Evolutionary conservation across 306 rosid genomes (phyloP).

Genomic region (Boehmeria nivea): DNA sequence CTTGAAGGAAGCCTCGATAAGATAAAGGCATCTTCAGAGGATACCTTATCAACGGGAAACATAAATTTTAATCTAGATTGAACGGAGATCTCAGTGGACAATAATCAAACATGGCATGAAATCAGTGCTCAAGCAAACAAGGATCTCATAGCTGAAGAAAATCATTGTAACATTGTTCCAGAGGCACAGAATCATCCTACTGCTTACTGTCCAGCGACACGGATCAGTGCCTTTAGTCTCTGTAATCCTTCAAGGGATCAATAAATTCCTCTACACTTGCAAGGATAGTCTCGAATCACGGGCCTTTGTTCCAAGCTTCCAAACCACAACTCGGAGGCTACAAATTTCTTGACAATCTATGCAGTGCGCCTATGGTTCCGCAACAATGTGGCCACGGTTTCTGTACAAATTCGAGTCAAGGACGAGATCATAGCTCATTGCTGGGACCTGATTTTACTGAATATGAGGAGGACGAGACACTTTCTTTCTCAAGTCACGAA

Average conservation of each 20-base stretch:
- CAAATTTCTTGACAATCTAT: slow-evolving; percentile 37
- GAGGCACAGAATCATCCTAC: slow-evolving; percentile 30
- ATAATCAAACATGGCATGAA: slow-evolving; percentile 19
- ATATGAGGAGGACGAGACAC: slow-evolving; percentile 34
- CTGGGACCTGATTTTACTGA: slow-evolving; percentile 76
- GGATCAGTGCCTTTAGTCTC: slow-evolving; percentile 53
- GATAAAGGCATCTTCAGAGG: slow-evolving; percentile 67
- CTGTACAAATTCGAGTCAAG: slow-evolving; percentile 28
- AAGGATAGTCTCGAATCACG: slow-evolving; percentile 31
- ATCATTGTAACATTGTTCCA: slow-evolving; percentile 15
- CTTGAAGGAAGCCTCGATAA: slow-evolving; percentile 40
- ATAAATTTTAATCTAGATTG: slow-evolving; percentile 31
- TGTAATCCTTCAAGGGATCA: slow-evolving; percentile 36
- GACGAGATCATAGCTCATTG: slow-evolving; percentile 31
- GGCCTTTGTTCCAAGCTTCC: slow-evolving; percentile 42
- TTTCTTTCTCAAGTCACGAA: slow-evolving; percentile 51
- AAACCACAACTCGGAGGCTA: slow-evolving; percentile 29
- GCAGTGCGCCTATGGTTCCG: slow-evolving; percentile 48
- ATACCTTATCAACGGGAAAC: slow-evolving; percentile 43
- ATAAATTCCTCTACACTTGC: slow-evolving; percentile 20
- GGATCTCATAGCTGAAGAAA: slow-evolving; percentile 17
- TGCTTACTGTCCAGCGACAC: slow-evolving; percentile 45
- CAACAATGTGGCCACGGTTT: slow-evolving; percentile 57
- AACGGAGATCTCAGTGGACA: slow-evolving; percentile 28
- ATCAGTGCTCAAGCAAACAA: slow-evolving; percentile 19